Base-by-base conservation (phyloP, 495 filamentous ascomycete genomes). In the Thozetella sp. region DNA sequence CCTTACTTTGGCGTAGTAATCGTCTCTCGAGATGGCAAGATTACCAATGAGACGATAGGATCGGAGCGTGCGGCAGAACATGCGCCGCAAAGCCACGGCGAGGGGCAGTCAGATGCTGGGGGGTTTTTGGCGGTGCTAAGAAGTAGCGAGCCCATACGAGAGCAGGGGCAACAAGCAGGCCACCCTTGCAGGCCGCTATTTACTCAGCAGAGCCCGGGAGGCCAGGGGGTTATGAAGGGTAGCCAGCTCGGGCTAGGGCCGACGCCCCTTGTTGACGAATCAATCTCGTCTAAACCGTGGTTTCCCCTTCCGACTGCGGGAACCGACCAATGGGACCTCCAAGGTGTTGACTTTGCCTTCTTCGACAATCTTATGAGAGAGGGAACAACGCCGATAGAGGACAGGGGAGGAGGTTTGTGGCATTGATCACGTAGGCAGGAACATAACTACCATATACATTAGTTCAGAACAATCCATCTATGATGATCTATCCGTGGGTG, bases 271-370 rank as follows among this genome's bases (percentile, higher is more conserved):
- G 15, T 37, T 37, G 30, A 37, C 30, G 30, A 6, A 15, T 37
- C 30, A 6, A 6, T 37, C 15, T 15, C 30, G 30, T 15, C 30
- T 37, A 37, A 37, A 37, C 30, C 30, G 6, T 37, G 30, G 30
- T 37, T 37, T 37, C 69, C 67, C 37, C 56, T 62, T 19, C 43
- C 71, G 51, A 50, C 51, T 15, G 60, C 64, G 22, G 68, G 60
- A 13, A 53, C 57, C 34, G 67, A 70, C 19, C 72, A 74, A 25
- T 74, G 67, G 72, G 64, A 66, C 0, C 67, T 78, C 45, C 75
- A 75, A 53, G 75, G 73, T 11, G 70, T 75, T 11, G 75, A 76
- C 46, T 65, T 70, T 65, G 70, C 71, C 25, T 71, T 77, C 54
- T 77, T 77, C 51, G 68, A 70, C 23, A 74, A 58, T 48, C 48